Base-by-base conservation (phyloP, 2,329 filamentous ascomycete genomes). In the Alternaria sp. region DNA sequence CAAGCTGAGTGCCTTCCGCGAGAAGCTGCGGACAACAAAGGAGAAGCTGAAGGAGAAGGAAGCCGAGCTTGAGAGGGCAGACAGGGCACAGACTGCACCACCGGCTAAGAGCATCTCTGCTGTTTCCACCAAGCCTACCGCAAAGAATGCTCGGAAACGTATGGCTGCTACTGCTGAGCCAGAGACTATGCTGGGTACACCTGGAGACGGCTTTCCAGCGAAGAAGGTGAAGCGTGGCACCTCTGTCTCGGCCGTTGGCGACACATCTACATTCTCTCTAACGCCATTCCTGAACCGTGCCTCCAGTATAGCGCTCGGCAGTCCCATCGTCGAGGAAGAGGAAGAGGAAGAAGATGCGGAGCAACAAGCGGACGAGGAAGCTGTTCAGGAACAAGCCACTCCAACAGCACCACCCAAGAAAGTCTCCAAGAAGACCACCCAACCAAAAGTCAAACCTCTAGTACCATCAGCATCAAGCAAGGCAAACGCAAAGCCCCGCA, bases 221-320 rank as follows among this genome's bases (percentile, higher is more conserved):
- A 83, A 83, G 73, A 80, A 82, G 62, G 75, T 77, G 31, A 77
- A 74, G 61, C 80, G 82, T 60, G 75, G 73, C 11, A 85, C 87
- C 21, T 84, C 86, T 36, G 71, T 71, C 3, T 83, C 85, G 1
- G 79, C 87, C 54, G 81, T 90, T 5, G 92, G 91, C 29, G 92
- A 96, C 72, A 97, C 97, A 77, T 97, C 93, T 0, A 88, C 85
- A 3, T 97, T 98, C 77, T 97, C 93, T 4, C 92, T 97, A 63
- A 98, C 94, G 0, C 94, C 94, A 0, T 97, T 96, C 81, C 82
- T 98, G 61, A 96, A 93, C 76, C 87, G 89, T 50, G 89, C 86
- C 26, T 87, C 83, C 60, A 88, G 82, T 63, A 80, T 89, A 13
- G 78, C 80, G n/a, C 78, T 80, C 6, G 80, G 80, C 26, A 77